phyloP scores from a whole-genome alignment of 441 rosid species.

The Adansonia rubrostipa region DNA sequence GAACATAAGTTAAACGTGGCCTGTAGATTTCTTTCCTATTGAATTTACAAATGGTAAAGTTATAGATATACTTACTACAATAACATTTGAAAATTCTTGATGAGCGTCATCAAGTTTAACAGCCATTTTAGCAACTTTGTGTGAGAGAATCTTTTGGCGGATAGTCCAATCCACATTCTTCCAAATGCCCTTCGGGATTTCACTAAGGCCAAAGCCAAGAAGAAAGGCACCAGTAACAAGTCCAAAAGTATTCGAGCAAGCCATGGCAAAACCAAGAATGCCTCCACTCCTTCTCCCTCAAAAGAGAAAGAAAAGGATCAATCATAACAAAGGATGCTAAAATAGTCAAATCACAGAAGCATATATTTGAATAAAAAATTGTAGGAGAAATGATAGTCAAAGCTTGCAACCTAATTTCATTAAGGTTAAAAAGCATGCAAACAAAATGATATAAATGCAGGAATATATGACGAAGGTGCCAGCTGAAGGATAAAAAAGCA shows the following conservation, averaged over 20 bases:
- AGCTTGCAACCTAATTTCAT: neutral
- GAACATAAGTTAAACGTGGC: neutral
- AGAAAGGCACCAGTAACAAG: conserved; percentile 87
- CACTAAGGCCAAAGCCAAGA: conserved; percentile 87
- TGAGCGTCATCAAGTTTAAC: conserved; percentile 83
- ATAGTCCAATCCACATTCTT: conserved; percentile 68
- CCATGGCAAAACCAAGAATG: conserved; percentile 82
- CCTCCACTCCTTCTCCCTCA: conserved; percentile 45
- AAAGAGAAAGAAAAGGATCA: neutral
- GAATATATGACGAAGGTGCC: neutral
- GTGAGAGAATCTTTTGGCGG: conserved; percentile 79
- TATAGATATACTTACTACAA: conserved; percentile 61
- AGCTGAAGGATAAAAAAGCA: neutral
- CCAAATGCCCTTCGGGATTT: conserved; percentile 78
- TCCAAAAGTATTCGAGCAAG: conserved; percentile 87
- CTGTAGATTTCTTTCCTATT: neutral
- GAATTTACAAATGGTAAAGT: neutral
- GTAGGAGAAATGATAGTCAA: neutral
- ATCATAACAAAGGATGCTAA: conserved; percentile 3
- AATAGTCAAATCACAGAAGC: conserved; percentile 4
- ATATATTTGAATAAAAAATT: conserved; percentile 13
- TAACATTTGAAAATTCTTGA: conserved; percentile 77
- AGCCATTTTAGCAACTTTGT: conserved; percentile 84
- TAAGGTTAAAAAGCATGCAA: neutral
- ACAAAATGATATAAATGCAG: conserved; percentile 11